Conservation (phyloP, 2,329 filamentous ascomycete species). For the Cladophialophora immunda region DNA sequence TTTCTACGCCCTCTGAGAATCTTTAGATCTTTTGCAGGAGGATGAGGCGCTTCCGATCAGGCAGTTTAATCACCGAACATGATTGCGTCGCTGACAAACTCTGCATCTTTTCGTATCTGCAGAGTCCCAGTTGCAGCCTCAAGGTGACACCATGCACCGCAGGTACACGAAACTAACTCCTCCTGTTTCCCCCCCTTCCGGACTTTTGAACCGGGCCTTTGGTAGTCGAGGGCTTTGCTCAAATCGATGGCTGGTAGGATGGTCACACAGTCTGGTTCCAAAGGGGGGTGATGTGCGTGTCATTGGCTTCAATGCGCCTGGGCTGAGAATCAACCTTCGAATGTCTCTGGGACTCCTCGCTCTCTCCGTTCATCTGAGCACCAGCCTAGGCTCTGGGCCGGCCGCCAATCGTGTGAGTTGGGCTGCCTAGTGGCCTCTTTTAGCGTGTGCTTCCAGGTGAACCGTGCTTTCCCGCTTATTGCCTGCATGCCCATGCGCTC, state of each 20-base stretch:
- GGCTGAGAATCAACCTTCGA: background rate
- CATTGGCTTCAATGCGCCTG: background rate
- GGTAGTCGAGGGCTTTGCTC: background rate
- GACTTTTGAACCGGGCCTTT: background rate
- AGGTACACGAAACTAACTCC: background rate
- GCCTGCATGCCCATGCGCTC: constrained; percentile 4
- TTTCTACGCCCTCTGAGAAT: too few relatives aligned
- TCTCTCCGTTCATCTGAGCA: background rate
- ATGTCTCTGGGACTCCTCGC: background rate
- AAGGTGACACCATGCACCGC: background rate
- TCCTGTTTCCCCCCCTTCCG: background rate
- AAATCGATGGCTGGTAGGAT: background rate
- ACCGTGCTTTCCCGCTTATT: constrained; percentile 7
- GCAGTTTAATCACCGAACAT: background rate
- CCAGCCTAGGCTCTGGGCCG: background rate
- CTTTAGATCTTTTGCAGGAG: background rate
- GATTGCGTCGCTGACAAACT: background rate
- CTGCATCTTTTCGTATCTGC: background rate
- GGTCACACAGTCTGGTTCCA: background rate
- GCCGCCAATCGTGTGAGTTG: background rate
- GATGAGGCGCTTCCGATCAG: background rate
- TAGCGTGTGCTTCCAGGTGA: background rate
- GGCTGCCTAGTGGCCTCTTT: constrained; percentile 1
- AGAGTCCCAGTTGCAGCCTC: background rate
- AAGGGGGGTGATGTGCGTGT: background rate